Evolutionary conservation across 208 protist species (phyloP).

Genomic region (Trichomonas gallinae): DNA sequence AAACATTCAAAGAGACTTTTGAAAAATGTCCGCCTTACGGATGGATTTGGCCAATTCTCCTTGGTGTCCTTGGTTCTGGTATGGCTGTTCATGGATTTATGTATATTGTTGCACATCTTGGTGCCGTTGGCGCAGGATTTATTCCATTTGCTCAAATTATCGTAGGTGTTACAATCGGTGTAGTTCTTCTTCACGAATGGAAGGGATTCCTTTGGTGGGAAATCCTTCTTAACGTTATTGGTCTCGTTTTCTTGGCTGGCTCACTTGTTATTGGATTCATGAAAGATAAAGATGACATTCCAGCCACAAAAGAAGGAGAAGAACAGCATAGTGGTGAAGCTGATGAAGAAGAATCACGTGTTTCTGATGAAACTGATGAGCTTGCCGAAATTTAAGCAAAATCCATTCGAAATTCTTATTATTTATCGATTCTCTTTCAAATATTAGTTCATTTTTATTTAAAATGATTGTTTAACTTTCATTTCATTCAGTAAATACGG

Average conservation of each 20-base stretch:
- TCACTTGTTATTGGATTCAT: background rate
- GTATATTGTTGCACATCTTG: background rate
- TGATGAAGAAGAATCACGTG: background rate
- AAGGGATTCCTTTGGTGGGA: background rate
- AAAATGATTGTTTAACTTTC: background rate
- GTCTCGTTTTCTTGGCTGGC: background rate
- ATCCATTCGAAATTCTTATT: background rate
- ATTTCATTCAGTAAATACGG: background rate
- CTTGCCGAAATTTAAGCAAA: background rate
- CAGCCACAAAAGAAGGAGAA: background rate
- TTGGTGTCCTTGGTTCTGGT: conserved; percentile 6
- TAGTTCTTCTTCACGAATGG: background rate
- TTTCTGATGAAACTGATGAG: background rate
- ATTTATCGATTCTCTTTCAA: background rate
- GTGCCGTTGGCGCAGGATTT: background rate
- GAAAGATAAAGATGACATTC: background rate
- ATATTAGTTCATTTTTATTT: background rate
- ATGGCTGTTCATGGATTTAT: conserved; percentile 15
- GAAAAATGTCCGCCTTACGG: background rate
- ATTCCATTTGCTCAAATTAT: conserved; percentile 15
- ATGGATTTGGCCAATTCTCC: background rate
- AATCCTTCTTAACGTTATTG: background rate
- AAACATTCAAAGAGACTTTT: background rate
- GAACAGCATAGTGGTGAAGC: background rate
- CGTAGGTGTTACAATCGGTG: background rate